Percentiles rank a stretch among this genome's conserved stretches.
phyloP scores from a whole-genome alignment of 2,329 filamentous ascomycete genomes.

The Dothistroma pini region DNA sequence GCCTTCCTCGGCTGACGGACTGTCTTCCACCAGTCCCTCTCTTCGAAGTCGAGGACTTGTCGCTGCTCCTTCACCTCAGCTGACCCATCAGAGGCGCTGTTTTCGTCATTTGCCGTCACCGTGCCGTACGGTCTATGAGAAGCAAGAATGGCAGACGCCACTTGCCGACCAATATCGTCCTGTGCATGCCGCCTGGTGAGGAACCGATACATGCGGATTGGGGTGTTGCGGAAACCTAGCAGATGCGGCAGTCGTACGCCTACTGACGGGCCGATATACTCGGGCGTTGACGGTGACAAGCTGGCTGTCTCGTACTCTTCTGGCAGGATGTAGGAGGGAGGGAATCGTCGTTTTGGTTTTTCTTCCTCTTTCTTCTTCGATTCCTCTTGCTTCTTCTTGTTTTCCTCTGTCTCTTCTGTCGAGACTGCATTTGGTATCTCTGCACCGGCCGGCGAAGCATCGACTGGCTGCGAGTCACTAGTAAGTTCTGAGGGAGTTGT shows the following conservation, averaged over 20 bases:
- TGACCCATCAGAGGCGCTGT: slow-evolving; percentile 25
- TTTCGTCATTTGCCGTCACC: slow-evolving; percentile 16
- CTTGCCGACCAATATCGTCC: slow-evolving; percentile 80
- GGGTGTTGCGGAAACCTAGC: slow-evolving; percentile 87
- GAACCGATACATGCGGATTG: slow-evolving; percentile 81
- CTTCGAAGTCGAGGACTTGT: slow-evolving; percentile 63
- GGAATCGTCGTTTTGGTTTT: slow-evolving; percentile 55
- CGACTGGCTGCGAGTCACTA: slow-evolving; percentile 10
- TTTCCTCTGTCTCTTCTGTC: slow-evolving; percentile 21
- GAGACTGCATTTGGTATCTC: too few species aligned
- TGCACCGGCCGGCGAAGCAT: neutral
- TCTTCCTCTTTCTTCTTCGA: slow-evolving; percentile 35
- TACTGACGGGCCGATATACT: slow-evolving; percentile 67
- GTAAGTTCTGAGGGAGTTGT: slow-evolving; percentile 3
- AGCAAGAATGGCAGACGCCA: slow-evolving; percentile 76
- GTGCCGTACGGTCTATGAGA: slow-evolving; percentile 47
- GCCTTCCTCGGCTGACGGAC: slow-evolving; percentile 54
- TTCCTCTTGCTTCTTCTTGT: slow-evolving; percentile 28
- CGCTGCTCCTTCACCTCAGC: slow-evolving; percentile 58
- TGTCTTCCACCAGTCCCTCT: slow-evolving; percentile 81
- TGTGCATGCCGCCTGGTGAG: slow-evolving; percentile 80
- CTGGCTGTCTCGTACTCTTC: slow-evolving; percentile 65
- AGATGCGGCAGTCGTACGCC: slow-evolving; percentile 81
- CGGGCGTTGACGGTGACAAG: slow-evolving; percentile 64
- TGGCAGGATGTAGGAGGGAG: slow-evolving; percentile 69